Evolutionary conservation across 1,284 basidiomycete genomes (phyloP), one percentile per base, ranked within the genome.

Genomic region (Afroboletus lepidellus): DNA sequence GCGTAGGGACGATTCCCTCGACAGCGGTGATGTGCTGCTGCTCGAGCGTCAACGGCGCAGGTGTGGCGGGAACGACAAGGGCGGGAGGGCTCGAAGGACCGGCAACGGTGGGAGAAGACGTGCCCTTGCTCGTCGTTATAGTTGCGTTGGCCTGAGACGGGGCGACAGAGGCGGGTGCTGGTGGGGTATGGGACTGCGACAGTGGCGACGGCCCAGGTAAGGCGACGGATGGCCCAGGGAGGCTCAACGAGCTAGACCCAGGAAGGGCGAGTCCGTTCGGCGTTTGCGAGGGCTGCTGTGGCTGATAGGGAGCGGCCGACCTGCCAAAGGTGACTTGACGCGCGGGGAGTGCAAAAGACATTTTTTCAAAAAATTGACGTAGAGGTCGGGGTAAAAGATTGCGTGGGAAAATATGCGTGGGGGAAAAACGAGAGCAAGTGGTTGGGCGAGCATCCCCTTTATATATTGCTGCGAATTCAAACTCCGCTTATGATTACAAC

Each of bases 11-110:
- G 62, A 96, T 92, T 51, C 94, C 94, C 70, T 95, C 91, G 24
- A 96, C 94, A 43, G 92, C 92, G 21, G 93, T 94, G 61, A 95
- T 95, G 69, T 94, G 88, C 62, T 92, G 88, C 59, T 92, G 90
- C 69, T 92, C 90, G 57, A 91, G 85, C 3, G 90, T 90, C 59
- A 91, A 76, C 13, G 89, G 84, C 2, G 61, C 80, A 15, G 88
- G 84, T 0, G 87, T 86, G 0, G 86, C 70, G 5, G 79, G 81
- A 62, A 67, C 73, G 30, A 74, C 70, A 1, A 76, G 58, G 12
- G 76, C 67, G 11, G 78, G 74, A 13, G 81, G 74, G 0, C 77
- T 76, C 5, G 81, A 83, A 3, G 82, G 77, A 3, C 77, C 83
- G 9, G 80, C 75, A 9, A 70, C 36, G 0, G 74, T 62, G 6